Conservation (phyloP, 192 early-diverging fungal species). For the Umbelopsis sp. region DNA sequence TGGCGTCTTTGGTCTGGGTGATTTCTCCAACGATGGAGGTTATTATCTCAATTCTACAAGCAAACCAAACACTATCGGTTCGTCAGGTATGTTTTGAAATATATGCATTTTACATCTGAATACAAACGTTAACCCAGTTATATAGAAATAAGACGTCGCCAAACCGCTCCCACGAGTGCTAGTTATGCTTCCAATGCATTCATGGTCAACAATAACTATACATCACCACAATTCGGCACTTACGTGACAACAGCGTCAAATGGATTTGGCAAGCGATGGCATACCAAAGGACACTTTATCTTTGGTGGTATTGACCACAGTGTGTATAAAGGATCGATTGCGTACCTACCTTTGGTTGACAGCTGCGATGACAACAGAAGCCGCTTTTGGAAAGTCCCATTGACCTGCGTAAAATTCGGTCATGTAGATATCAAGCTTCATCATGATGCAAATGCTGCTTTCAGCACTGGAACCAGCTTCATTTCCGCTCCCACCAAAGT, state of each 20-base stretch:
- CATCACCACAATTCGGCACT: conserved; percentile 29
- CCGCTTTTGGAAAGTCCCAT: conserved; percentile 30
- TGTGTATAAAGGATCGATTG: conserved; percentile 30
- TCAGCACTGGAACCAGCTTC: conserved; percentile 32
- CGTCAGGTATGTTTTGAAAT: neutral
- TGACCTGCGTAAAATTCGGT: conserved; percentile 30
- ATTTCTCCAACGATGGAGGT: conserved; percentile 21
- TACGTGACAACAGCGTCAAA: neutral
- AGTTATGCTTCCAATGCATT: conserved; percentile 30
- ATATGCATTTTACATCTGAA: too few species aligned
- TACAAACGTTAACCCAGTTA: neutral
- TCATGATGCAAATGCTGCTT: conserved; percentile 22
- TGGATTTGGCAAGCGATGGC: conserved; percentile 25
- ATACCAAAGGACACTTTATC: conserved; percentile 31
- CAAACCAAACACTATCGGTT: conserved; percentile 15
- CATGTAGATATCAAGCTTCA: conserved; percentile 30
- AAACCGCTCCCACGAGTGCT: conserved; percentile 23
- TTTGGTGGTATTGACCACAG: conserved; percentile 36
- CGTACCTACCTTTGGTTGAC: conserved; percentile 27
- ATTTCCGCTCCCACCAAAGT: conserved; percentile 28
- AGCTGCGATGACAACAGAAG: conserved; percentile 26
- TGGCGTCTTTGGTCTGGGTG: conserved; percentile 33
- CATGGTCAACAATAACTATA: conserved; percentile 11
- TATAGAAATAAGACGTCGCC: conserved; percentile 8
- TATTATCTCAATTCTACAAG: conserved; percentile 28